A percentile compares a stretch with the other conserved stretches of the same genome.
phyloP scores from a whole-genome alignment of 192 early-diverging fungal genomes.

The Geosiphon pyriformis region DNA sequence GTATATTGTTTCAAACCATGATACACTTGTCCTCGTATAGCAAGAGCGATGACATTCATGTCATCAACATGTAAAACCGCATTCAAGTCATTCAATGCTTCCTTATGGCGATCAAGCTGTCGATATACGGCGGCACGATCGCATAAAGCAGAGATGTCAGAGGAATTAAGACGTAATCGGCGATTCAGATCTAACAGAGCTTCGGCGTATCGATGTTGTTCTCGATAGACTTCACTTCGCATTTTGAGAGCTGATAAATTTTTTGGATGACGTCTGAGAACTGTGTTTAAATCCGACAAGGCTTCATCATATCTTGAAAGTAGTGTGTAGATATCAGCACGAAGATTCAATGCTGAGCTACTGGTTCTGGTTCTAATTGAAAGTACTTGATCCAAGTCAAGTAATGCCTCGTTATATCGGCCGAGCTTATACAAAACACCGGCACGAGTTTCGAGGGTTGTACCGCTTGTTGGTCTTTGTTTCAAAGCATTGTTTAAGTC shows the following conservation, averaged over 20 bases:
- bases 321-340: not conserved
- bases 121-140: slow-evolving; percentile 6
- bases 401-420: not conserved
- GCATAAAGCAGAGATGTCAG: not conserved
- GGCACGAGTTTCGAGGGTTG: not conserved
- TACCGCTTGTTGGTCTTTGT: not conserved
- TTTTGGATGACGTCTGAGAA: not conserved
- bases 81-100: slow-evolving; percentile 10
- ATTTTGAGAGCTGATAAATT: not conserved
- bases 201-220: not conserved
- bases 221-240: not conserved
- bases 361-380: not conserved
- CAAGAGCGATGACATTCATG: slow-evolving; percentile 5
- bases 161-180: not conserved
- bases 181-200: not conserved
- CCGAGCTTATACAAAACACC: not conserved
- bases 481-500: slow-evolving; percentile 14
- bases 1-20: not conserved
- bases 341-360: slow-evolving; percentile 2
- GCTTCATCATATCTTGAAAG: not conserved
- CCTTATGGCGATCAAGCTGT: not conserved
- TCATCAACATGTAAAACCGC: not conserved
- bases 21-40: slow-evolving; percentile 5
- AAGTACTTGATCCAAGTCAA: not conserved
- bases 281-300: not conserved